phyloP scores from a whole-genome alignment of 2,329 filamentous ascomycete species.

The Chaetomiaceae sp. region DNA sequence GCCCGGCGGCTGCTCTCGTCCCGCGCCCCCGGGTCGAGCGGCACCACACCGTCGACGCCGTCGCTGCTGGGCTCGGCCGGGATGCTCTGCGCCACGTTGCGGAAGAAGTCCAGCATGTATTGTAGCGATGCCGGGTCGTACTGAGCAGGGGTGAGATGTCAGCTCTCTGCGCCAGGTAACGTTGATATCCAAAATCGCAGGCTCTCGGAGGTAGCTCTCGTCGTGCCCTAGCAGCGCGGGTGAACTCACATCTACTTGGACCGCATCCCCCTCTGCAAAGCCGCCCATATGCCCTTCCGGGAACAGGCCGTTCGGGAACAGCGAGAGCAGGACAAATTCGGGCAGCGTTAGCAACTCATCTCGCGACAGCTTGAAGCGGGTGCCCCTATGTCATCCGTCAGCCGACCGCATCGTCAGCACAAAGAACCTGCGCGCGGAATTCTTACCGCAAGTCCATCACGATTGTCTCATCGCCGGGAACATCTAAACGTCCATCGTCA shows the following conservation, averaged over 20 bases:
- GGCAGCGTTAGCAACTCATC: slow-evolving; percentile 93
- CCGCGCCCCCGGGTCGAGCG: slow-evolving; percentile 64
- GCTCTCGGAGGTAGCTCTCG: background rate
- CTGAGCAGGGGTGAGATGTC: slow-evolving; percentile 53
- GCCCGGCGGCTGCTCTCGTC: slow-evolving; percentile 83
- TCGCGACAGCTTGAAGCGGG: slow-evolving; percentile 85
- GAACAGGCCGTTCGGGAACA: slow-evolving; percentile 97
- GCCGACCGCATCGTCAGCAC: background rate
- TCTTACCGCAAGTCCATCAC: slow-evolving; percentile 88
- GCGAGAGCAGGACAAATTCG: slow-evolving; percentile 93
- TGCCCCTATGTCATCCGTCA: slow-evolving; percentile 57
- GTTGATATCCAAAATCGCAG: background rate
- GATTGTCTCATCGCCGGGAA: slow-evolving; percentile 87
- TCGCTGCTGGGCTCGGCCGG: slow-evolving; percentile 62
- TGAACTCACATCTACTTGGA: slow-evolving; percentile 78
- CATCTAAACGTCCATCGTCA: slow-evolving; percentile 46
- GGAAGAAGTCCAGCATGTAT: slow-evolving; percentile 99
- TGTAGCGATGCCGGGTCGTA: slow-evolving; percentile 94
- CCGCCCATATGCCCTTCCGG: slow-evolving; percentile 94
- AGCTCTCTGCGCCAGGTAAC: too few relatives aligned
- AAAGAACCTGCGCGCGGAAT: background rate
- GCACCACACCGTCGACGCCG: slow-evolving; percentile 51
- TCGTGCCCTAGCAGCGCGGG: background rate
- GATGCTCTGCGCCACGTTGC: slow-evolving; percentile 93
- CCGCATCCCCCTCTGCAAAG: slow-evolving; percentile 86